Base-by-base conservation (phyloP, 2,329 filamentous ascomycete species). In the Colletotrichum godetiae region DNA sequence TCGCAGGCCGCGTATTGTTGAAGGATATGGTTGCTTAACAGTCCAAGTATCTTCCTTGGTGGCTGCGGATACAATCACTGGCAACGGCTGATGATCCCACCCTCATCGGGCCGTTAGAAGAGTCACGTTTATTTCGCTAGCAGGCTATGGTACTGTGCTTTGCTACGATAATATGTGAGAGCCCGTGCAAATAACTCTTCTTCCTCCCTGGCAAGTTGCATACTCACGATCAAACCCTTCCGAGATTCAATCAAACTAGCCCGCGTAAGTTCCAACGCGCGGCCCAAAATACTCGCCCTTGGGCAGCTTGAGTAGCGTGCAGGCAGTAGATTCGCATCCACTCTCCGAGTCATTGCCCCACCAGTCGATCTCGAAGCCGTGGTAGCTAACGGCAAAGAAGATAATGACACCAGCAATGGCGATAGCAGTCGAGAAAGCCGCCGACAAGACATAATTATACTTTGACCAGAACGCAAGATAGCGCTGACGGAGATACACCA, bases 401-500 rank as follows among this genome's bases (percentile, higher is more conserved):
- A 79, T 79, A 31, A 82, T 72, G 7, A 82, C 74, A 3, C 76
- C 81, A 12, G 78, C 79, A 19, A 82, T 72, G 33, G 81, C 81
- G 8, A 82, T 77, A 2, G 77, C 80, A 10, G 76, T 79, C 2
- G 76, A 78, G 24, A 82, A 76, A 2, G 78, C 79, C 7, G 81
- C 80, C 1, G 78, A 79, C 0, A 82, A 65, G 3, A 81, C 77
- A 69, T 81, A 83, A 71, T 81, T 82, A 77, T 82, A 82, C 76
- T 82, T 84, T 13, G 80, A 78, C 82, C 83, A 84, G 75, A 83
- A 81, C 2, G 71, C 78, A 4, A 82, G 77, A 67, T 80, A 82
- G 3, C 80, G 76, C 58, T 78, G 80, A 68, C 83, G 84, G 67
- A 87, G 70, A 71, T 81, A 86, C 29, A 85, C 76, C 84, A 85